These are phyloP conservation scores for Suhomyces ambrosiae DNA, from an alignment of 1,139 yeast species.

Conservation along the genomic window DNA sequence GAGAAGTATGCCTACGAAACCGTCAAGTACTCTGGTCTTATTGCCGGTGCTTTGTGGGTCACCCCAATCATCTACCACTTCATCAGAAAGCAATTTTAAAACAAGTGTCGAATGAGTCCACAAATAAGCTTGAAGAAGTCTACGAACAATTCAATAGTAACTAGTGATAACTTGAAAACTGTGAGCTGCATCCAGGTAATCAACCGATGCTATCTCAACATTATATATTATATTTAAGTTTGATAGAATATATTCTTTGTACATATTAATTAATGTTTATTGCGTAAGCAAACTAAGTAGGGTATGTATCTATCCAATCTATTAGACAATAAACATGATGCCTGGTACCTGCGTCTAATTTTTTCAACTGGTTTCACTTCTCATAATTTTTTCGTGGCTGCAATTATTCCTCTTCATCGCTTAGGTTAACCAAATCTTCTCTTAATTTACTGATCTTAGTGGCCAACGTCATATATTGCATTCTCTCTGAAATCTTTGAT, in stretches of 20 bases:
- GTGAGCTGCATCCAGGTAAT: too few relatives aligned
- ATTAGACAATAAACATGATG: too few relatives aligned
- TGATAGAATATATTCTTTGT: conserved; percentile 4
- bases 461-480: conserved; percentile 66
- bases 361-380: too few relatives aligned
- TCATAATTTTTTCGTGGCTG: too few relatives aligned
- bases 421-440: conserved; percentile 46
- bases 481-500: conserved; percentile 76
- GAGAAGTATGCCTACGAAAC: conserved; percentile 70
- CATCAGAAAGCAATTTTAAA: conserved; percentile 56
- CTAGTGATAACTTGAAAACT: too few relatives aligned
- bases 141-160: too few relatives aligned
- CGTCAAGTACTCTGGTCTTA: conserved; percentile 63
- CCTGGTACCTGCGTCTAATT: too few relatives aligned
- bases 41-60: conserved; percentile 81
- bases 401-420: conserved; percentile 22
- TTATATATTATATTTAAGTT: too few relatives aligned
- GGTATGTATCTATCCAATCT: too few relatives aligned
- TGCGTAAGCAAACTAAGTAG: too few relatives aligned
- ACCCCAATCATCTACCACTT: conserved; percentile 67
- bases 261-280: conserved; percentile 6
- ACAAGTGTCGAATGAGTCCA: neutral
- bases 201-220: too few relatives aligned
- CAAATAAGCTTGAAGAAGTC: neutral
- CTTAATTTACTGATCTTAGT: conserved; percentile 66